Evolutionary conservation across 306 rosid genomes (phyloP), one percentile per base, ranked within the genome.

Genomic region (Senna siamea): DNA sequence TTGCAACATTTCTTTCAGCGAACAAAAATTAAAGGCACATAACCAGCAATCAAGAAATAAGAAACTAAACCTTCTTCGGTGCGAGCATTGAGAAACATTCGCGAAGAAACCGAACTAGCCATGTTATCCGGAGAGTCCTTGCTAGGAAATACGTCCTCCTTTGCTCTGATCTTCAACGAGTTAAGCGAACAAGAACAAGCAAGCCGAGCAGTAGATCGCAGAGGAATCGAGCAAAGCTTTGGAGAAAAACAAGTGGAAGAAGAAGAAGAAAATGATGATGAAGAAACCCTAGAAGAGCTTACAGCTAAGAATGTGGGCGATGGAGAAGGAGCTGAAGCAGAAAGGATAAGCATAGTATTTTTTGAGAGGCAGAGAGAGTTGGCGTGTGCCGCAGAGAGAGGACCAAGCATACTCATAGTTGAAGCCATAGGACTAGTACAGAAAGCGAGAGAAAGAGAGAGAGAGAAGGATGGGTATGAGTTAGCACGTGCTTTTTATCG

Each of bases 51-150:
- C 30, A 48, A 66, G 6, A 47, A 20, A 41, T 12, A 11, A 52
- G 50, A 53, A 14, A 47, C 7, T 12, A 8, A 65, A 84, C 88
- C 88, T 75, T 81, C 79, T 51, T 84, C 88, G 34, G 72, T 51
- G 32, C n/a, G 56, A 60, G 83, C 83, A 35, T 75, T 53, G 70
- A 84, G 88, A 67, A 84, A 81, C 40, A 76, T 81, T 17, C 83
- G 78, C 5, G 85, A 65, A 28, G 83, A 84, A 43, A 74, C 78
- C 12, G 87, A 69, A 12, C 64, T 1, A 4, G 81, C n/a, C 79
- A 74, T 70, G n/a, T 58, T 65, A 7, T 65, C 1, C 15, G 69
- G 48, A 43, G 72, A 53, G 6, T 78, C 37, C 9, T 72, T 55
- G 14, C 58, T 69, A 2, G 56, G 52, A 38, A 60, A 56, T 1